Percentiles rank a stretch among this genome's conserved stretches.
Evolutionary conservation across 1,284 basidiomycete genomes (phyloP).

Genomic region (Trichosporon ovoides): DNA sequence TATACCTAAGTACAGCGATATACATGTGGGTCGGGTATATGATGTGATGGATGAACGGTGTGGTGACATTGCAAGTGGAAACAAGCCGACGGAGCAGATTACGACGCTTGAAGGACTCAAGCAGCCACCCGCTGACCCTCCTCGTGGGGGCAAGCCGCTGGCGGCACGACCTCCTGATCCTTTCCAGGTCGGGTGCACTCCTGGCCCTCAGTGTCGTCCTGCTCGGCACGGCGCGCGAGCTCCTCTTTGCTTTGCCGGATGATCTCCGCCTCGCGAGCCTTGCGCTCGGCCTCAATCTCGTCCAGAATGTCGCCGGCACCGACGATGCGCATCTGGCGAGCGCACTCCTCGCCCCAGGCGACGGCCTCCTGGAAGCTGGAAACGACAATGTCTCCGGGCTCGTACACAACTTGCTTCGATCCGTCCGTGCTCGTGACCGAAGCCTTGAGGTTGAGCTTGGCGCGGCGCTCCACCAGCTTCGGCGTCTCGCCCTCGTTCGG

Average conservation of each 20-base stretch:
- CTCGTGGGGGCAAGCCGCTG: not conserved
- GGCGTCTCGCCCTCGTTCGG: conserved; percentile 17
- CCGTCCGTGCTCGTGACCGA: conserved; percentile 80
- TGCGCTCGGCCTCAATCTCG: conserved; percentile 66
- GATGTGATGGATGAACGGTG: not conserved
- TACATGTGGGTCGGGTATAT: not conserved
- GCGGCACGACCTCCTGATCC: not conserved
- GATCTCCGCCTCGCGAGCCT: conserved; percentile 55
- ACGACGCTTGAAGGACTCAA: not conserved
- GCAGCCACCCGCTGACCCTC: not conserved
- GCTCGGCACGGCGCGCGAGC: not conserved
- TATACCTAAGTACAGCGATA: conserved; percentile 5
- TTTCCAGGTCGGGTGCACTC: conserved; percentile 1
- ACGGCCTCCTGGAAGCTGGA: conserved; percentile 60
- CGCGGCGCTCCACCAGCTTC: conserved; percentile 29
- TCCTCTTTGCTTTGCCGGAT: conserved; percentile 33
- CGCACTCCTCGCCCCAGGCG: conserved; percentile 62
- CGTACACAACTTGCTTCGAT: conserved; percentile 62
- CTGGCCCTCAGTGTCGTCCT: not conserved
- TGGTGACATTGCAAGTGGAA: not conserved
- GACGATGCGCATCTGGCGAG: conserved; percentile 57
- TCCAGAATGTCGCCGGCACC: conserved; percentile 74
- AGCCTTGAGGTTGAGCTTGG: conserved; percentile 61
- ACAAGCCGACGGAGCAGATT: no score
- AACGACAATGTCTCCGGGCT: conserved; percentile 56